Conservation (phyloP, 257 asterid species). For the Penstemon davidsonii region DNA sequence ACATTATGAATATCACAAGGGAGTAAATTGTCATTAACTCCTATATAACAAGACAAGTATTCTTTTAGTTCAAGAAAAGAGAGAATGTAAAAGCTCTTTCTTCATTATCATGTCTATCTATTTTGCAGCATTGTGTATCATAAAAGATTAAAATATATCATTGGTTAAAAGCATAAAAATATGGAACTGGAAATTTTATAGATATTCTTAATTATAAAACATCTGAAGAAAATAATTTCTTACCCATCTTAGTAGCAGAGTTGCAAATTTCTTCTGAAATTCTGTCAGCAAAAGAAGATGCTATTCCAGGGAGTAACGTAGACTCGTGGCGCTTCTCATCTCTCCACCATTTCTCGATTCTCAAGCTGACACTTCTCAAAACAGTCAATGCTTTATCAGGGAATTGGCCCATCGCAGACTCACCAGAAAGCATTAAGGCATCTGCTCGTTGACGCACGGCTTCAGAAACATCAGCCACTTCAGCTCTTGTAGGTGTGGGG, state of each 20-base stretch:
- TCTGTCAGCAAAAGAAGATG: slow-evolving; percentile 77
- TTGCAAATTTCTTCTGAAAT: slow-evolving; percentile 97
- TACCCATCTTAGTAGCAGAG: slow-evolving; percentile 99
- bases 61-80: too few species aligned
- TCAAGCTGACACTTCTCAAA: slow-evolving; percentile 86
- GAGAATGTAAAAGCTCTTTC: too few species aligned
- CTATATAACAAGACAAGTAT: too few species aligned
- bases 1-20: too few species aligned
- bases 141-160: too few species aligned
- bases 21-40: too few species aligned
- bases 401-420: slow-evolving; percentile 98
- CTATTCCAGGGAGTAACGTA: slow-evolving; percentile 72
- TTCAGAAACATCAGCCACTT: slow-evolving; percentile 98
- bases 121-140: too few species aligned
- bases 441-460: slow-evolving; percentile 95
- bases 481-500: slow-evolving; percentile 99
- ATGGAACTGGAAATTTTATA: too few species aligned
- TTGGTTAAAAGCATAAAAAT: too few species aligned
- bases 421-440: slow-evolving; percentile 98
- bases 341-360: slow-evolving; percentile 99
- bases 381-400: slow-evolving; percentile 97
- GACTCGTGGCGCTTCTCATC: slow-evolving; percentile 79
- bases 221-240: slow-evolving; percentile 20
- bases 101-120: too few species aligned
- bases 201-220: too few species aligned